Base-by-base conservation (phyloP, 495 filamentous ascomycete species). In the Venustampulla echinocandica region DNA sequence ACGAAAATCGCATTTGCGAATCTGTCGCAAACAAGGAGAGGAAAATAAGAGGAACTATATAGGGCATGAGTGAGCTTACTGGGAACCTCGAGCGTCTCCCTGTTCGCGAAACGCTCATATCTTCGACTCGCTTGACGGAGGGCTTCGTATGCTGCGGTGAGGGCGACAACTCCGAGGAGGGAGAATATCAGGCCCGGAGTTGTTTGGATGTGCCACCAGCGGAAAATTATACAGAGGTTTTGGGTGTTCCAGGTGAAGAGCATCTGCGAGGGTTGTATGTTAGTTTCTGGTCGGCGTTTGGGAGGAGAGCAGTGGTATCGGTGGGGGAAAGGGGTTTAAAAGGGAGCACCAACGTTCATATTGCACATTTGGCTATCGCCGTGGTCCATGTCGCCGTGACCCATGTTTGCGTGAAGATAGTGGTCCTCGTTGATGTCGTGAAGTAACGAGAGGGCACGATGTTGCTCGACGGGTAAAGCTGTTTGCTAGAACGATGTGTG, bases 141-240 rank as follows among this genome's bases (percentile, higher is more conserved):
- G 21, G 81, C 81, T 64, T 98, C 92, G 69, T 97, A 98, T 15
- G 87, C 88, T 10, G 87, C 87, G 20, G 84, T 84, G 50, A 98
- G 70, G 45, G 81, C 72, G 43, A 89, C 80, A 53, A 98, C 79
- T 44, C 77, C 85, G 40, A 87, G 62, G 52, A 98, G 81, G 24
- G 89, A 94, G 56, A 85, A 59, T 59, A 95, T 55, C 22, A 98
- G 80, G 6, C 79, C 77, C 19, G 73, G 47, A n/a, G 79, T 78
- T 32, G 77, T 80, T 42, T 68, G 75, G 63, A 97, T 69, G 59
- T 82, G 92, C 92, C 92, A 98, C 67, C 80, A 76, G 53, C 72
- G 80, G 73, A 96, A 98, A 65, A 97, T 74, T 59, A 98, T 90
- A 74, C 92, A 98, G 49, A 98, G 84, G 64, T 96, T 79, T 36